Evolutionary conservation across 2,329 filamentous ascomycete species (phyloP), one percentile per base, ranked within the genome.

Genomic region (Penicillium thymicola): DNA sequence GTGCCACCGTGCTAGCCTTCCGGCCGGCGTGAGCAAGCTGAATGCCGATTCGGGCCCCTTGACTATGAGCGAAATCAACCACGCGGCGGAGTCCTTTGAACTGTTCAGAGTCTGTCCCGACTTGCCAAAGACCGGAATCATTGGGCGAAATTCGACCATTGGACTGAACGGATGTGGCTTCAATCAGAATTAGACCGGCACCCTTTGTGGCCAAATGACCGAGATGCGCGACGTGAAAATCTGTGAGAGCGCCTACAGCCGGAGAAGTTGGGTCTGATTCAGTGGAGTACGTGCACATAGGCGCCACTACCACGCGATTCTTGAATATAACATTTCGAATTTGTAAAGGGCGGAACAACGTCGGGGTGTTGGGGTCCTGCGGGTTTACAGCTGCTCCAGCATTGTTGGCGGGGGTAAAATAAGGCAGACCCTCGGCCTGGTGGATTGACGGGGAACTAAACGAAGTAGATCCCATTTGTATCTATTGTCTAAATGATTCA

Each of bases 191-290:
- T 25, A 96, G 78, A 1, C 84, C 88, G 0, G 87, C 87, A 18
- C 92, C 92, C 58, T 88, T 85, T 41, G 87, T 79, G 21, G 89
- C 82, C 64, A 91, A 89, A 62, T 90, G 86, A 56, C 91, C 89
- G 9, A 93, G 81, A 68, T 96, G 91, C 27, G 90, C 85, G 44
- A 93, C 78, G 72, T 96, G 90, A 82, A 86, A 96, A 70, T 89
- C 82, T 2, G 89, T 92, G 53, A 87, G 76, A 72, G 92, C 88
- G 18, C 92, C 86, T 62, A 66, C 55, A 10, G 51, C 53, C 4
- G 69, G 65, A 5, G 69, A 70, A 9, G 53, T 40, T 2, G 64
- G 66, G 42, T 71, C 58, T 4, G 87, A 79, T 38, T 85, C 70
- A 7, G 85, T 80, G 2, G 81, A 85, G 71, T 89, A 89, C 69